Evolutionary conservation across 345 rosid genomes (phyloP), one percentile per base, ranked within the genome.

Genomic region (Cardamine chenopodiifolia): DNA sequence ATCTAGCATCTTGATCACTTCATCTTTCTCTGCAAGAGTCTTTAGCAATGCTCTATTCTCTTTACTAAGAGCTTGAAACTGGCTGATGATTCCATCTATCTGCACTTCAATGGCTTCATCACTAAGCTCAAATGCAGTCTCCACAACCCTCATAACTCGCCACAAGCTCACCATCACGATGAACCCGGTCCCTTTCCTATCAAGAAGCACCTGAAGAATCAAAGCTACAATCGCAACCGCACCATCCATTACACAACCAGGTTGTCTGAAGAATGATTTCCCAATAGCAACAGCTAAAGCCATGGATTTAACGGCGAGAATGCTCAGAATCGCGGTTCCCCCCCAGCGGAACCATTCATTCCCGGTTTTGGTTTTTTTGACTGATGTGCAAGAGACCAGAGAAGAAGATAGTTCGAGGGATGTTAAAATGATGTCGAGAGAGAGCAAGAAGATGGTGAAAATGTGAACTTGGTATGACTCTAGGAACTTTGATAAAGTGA

Each of bases 41-140:
- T 75, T 83, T 63, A 31, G 14, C 14, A 85, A 67, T 72, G 56
- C 66, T 44, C 20, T 37, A 37, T 91, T 85, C 74, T 88, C 87
- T 13, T 62, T 71, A 17, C 68, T 70, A 47, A 87, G 86, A 3
- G 69, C 76, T 74, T 85, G 87, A 72, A 92, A 86, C 67, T 88
- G 85, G 50, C 44, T 40, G 7, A 85, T 53, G 26, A 89, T 78
- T 22, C 60, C 73, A 74, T 86, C 54, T 44, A 89, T 77, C 72
- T 85, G 87, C 11, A 87, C 82, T 73, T 85, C 88, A 60, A 92
- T 92, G 55, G 92, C 89, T 34, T 87, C 93, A 59, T 90, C 92
- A 49, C 92, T 89, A 67, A 92, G 79, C 82, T 89, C 92, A 34
- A 89, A 83, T 0, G 90, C 89, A 35, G 86, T 87, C 72, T 88